These are phyloP conservation scores for Jasminum sambac DNA, from an alignment of 257 asterid species.

Conservation along the genomic window DNA sequence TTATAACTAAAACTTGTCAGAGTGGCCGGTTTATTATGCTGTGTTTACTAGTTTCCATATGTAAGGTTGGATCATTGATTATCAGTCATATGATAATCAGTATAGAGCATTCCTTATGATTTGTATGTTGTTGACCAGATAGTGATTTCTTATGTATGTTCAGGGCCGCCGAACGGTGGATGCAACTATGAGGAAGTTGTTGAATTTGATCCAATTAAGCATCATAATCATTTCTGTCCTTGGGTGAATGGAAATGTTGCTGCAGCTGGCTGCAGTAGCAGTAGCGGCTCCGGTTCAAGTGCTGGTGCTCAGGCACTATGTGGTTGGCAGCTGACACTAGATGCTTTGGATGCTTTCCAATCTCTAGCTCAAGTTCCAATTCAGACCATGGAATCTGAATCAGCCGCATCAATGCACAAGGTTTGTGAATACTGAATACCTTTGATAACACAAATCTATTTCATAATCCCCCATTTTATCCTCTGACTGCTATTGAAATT, in stretches of 20 bases:
- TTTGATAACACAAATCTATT: neutral
- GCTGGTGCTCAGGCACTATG: slow-evolving; percentile 74
- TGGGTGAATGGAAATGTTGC: slow-evolving; percentile 99
- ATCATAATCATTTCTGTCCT: slow-evolving; percentile 90
- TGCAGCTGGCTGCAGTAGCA: slow-evolving; percentile 89
- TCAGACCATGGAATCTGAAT: slow-evolving; percentile 93
- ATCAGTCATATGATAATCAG: slow-evolving; percentile 17
- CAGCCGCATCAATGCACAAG: slow-evolving; percentile 96
- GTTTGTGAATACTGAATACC: slow-evolving; percentile 38
- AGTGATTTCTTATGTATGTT: slow-evolving; percentile 27
- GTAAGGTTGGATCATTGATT: slow-evolving; percentile 7
- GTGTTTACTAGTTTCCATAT: slow-evolving; percentile 19
- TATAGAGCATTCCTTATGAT: slow-evolving; percentile 9
- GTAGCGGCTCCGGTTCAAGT: slow-evolving; percentile 74
- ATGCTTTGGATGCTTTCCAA: slow-evolving; percentile 91
- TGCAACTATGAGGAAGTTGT: slow-evolving; percentile 85
- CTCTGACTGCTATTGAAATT: neutral
- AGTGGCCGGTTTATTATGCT: slow-evolving; percentile 2
- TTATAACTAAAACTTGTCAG: neutral
- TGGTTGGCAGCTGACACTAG: slow-evolving; percentile 98
- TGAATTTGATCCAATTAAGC: slow-evolving; percentile 94
- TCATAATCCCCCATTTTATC: neutral
- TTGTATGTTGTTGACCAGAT: slow-evolving; percentile 9
- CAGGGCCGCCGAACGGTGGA: slow-evolving; percentile 90
- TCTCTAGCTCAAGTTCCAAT: slow-evolving; percentile 83